A percentile compares a stretch with the other conserved stretches of the same genome.
phyloP scores from a whole-genome alignment of 495 filamentous ascomycete species.

The Lindgomyces ingoldianus region DNA sequence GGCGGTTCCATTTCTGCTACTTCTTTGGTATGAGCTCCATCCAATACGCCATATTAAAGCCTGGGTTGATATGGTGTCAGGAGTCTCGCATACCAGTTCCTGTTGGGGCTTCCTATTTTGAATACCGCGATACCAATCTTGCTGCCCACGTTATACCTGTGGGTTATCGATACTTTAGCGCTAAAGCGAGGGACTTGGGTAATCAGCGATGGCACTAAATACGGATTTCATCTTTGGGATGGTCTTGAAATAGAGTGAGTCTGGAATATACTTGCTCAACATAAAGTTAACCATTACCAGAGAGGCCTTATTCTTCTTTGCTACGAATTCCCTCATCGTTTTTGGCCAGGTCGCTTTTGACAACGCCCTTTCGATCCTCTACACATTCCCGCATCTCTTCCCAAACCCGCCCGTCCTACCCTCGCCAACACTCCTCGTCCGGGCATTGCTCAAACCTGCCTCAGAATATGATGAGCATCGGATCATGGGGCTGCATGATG shows the following conservation, averaged over 20 bases:
- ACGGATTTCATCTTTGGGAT: conserved; percentile 59
- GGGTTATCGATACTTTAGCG: conserved; percentile 65
- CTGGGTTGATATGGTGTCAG: conserved; percentile 25
- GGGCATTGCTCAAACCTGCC: conserved; percentile 49
- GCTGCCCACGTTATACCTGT: conserved; percentile 65
- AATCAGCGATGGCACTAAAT: conserved; percentile 63
- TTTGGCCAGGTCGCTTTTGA: conserved; percentile 67
- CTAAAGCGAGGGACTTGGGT: conserved; percentile 65
- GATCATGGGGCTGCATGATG: conserved; percentile 57
- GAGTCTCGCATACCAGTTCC: conserved; percentile 58
- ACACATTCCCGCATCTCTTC: conserved; percentile 56
- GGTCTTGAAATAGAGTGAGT: conserved; percentile 59
- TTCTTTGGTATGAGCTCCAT: conserved; percentile 55
- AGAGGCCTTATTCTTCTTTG: conserved; percentile 68
- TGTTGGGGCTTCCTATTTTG: conserved; percentile 55
- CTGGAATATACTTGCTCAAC: background rate
- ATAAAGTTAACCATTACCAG: background rate
- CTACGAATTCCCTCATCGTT: conserved; percentile 64
- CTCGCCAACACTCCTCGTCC: conserved; percentile 50
- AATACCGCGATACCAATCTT: conserved; percentile 57
- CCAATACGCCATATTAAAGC: background rate
- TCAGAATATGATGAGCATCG: conserved; percentile 53
- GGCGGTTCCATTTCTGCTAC: conserved; percentile 61
- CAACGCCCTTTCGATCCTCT: conserved; percentile 58
- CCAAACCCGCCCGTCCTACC: conserved; percentile 46